Conservation (phyloP, 169 alveolate species). For the Babesia ovis region DNA sequence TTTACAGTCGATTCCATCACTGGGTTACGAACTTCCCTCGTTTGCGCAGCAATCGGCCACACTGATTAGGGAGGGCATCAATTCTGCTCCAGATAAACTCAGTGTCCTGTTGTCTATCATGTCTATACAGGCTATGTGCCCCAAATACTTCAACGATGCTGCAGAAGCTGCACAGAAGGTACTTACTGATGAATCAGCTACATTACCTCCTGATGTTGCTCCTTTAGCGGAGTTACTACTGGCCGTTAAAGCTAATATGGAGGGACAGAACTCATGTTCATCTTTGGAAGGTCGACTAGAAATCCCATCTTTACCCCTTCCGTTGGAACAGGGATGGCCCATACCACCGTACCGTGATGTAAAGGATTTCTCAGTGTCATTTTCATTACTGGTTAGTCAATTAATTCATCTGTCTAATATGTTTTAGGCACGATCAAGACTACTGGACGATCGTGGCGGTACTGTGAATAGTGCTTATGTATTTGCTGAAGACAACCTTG, state of each 20-base stretch:
- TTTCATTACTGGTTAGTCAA: slow-evolving; percentile 21
- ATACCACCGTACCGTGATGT: slow-evolving; percentile 4
- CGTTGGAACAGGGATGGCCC: neutral
- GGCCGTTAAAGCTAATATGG: neutral
- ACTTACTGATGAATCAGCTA: neutral
- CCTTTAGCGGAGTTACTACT: slow-evolving; percentile 28
- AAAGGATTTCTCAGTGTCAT: slow-evolving; percentile 6
- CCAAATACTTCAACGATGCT: slow-evolving; percentile 13
- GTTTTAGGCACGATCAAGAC: slow-evolving; percentile 18
- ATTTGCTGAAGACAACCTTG: slow-evolving; percentile 29
- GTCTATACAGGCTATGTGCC: slow-evolving; percentile 14
- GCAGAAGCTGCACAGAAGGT: slow-evolving; percentile 12
- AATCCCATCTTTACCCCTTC: slow-evolving; percentile 3
- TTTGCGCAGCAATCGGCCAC: slow-evolving; percentile 6
- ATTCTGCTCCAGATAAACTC: neutral
- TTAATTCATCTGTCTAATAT: neutral
- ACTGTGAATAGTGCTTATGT: slow-evolving; percentile 4
- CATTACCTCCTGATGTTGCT: neutral
- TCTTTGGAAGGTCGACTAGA: neutral
- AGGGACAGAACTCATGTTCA: neutral
- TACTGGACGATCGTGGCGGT: slow-evolving; percentile 7
- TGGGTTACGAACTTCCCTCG: slow-evolving; percentile 14
- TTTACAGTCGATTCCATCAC: slow-evolving; percentile 3
- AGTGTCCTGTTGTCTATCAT: slow-evolving; percentile 7
- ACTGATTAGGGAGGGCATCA: slow-evolving; percentile 2